These are phyloP conservation scores for Dactylellina leptospora DNA, from an alignment of 2,329 filamentous ascomycete genomes.

Conservation along the genomic window DNA sequence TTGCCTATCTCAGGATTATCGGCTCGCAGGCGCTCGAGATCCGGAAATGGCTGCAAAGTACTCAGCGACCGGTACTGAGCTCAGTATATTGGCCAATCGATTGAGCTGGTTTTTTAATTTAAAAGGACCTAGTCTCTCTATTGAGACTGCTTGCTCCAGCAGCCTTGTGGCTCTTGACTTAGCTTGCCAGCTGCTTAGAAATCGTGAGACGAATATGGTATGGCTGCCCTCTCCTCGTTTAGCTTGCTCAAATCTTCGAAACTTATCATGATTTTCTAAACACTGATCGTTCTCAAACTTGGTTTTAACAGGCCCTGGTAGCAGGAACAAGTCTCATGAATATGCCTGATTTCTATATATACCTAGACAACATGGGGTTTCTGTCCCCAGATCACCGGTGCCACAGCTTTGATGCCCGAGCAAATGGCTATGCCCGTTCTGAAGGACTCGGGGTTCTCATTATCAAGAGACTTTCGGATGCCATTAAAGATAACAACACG, in stretches of 20 bases:
- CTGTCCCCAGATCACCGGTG: slow-evolving; percentile 63
- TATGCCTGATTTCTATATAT: slow-evolving; percentile 59
- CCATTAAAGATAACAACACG: slow-evolving; percentile 67
- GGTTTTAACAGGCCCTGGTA: slow-evolving; percentile 56
- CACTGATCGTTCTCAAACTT: too few relatives aligned
- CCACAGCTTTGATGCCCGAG: slow-evolving; percentile 67
- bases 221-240: background rate
- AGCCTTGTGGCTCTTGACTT: slow-evolving; percentile 67
- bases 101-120: slow-evolving; percentile 62
- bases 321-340: slow-evolving; percentile 62
- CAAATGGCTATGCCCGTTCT: slow-evolving; percentile 72
- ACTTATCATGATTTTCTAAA: too few relatives aligned
- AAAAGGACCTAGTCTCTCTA: slow-evolving; percentile 50
- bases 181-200: slow-evolving; percentile 65
- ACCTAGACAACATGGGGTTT: slow-evolving; percentile 61
- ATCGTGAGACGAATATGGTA: slow-evolving; percentile 59
- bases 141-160: slow-evolving; percentile 70
- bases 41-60: slow-evolving; percentile 59
- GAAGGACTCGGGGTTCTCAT: slow-evolving; percentile 71
- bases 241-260: too few relatives aligned
- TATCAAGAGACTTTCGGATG: slow-evolving; percentile 68
- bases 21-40: slow-evolving; percentile 57
- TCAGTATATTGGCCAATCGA: slow-evolving; percentile 63
- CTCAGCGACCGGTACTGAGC: slow-evolving; percentile 59
- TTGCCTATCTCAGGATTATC: slow-evolving; percentile 28